Conservation (phyloP, 73 alveolate genomes). For the Breviolum minutum region DNA sequence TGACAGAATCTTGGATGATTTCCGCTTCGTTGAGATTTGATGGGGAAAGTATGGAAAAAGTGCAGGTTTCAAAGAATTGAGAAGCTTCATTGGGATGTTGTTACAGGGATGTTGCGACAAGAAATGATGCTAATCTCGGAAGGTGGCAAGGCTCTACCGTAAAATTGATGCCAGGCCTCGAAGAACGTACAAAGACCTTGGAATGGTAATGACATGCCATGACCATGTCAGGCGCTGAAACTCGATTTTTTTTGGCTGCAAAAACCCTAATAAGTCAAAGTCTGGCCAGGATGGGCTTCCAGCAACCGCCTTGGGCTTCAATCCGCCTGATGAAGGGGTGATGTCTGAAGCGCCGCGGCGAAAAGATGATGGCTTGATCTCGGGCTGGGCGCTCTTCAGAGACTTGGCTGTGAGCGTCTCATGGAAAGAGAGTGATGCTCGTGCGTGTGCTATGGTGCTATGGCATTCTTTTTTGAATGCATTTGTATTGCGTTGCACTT, state of each 20-base stretch:
- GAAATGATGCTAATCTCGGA: too few relatives aligned
- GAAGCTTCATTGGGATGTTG: not conserved
- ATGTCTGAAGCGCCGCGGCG: slow-evolving; percentile 88
- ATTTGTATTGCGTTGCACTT: not conserved
- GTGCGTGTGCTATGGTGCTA: not conserved
- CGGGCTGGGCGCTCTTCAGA: slow-evolving; percentile 97
- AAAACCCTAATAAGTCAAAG: too few relatives aligned
- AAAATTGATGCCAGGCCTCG: too few relatives aligned
- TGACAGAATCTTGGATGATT: slow-evolving; percentile 97
- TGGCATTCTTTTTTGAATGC: slow-evolving; percentile 96
- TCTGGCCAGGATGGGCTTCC: slow-evolving; percentile 98
- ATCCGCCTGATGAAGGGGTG: slow-evolving; percentile 69
- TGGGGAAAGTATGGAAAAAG: not conserved
- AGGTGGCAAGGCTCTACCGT: too few relatives aligned
- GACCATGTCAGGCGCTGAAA: too few relatives aligned
- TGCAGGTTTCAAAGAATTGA: not conserved
- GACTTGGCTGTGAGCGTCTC: slow-evolving; percentile 58
- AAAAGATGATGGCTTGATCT: slow-evolving; percentile 78
- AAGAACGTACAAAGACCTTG: too few relatives aligned
- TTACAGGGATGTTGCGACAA: too few relatives aligned
- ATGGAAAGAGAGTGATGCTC: not conserved
- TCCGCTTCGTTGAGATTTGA: too few relatives aligned
- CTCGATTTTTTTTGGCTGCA: too few relatives aligned
- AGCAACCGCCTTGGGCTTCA: slow-evolving; percentile 98
- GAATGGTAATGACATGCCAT: too few relatives aligned